Conservation (phyloP, 495 filamentous ascomycete genomes). For the Lophium mytilinum region DNA sequence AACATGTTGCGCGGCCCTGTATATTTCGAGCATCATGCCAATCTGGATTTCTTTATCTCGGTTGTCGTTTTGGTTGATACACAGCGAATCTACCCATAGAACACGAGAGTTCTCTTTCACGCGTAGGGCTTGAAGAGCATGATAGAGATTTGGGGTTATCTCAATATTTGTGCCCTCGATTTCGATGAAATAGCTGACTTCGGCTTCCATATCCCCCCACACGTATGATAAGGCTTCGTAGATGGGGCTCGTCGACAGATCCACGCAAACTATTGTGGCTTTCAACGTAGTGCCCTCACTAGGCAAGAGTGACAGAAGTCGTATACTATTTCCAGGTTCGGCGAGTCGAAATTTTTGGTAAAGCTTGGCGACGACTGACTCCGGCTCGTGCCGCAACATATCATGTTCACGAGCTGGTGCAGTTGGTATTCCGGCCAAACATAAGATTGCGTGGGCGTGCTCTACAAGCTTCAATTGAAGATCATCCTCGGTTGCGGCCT, state of each 20-base stretch:
- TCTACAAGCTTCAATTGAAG: neutral
- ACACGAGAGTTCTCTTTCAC: neutral
- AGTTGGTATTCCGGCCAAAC: neutral
- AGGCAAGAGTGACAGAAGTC: neutral
- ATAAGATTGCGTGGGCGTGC: neutral
- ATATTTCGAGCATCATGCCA: neutral
- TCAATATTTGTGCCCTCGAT: neutral
- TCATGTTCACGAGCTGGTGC: neutral
- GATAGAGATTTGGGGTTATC: neutral
- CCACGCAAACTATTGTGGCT: neutral
- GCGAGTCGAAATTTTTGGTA: neutral
- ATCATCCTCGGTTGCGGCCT: neutral
- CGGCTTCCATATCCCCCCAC: slow-evolving; percentile 12
- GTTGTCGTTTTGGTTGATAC: neutral
- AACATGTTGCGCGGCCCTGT: neutral
- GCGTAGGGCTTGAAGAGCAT: neutral
- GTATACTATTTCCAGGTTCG: neutral
- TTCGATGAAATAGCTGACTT: slow-evolving; percentile 21
- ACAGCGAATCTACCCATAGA: neutral
- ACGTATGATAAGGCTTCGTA: neutral
- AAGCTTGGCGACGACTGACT: neutral
- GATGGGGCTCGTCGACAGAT: neutral
- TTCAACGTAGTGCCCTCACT: neutral
- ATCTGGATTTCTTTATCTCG: neutral
- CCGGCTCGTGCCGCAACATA: neutral